These are phyloP conservation scores for Uromyces viciae-fabae DNA, from an alignment of 1,284 basidiomycete species.

Conservation along the genomic window DNA sequence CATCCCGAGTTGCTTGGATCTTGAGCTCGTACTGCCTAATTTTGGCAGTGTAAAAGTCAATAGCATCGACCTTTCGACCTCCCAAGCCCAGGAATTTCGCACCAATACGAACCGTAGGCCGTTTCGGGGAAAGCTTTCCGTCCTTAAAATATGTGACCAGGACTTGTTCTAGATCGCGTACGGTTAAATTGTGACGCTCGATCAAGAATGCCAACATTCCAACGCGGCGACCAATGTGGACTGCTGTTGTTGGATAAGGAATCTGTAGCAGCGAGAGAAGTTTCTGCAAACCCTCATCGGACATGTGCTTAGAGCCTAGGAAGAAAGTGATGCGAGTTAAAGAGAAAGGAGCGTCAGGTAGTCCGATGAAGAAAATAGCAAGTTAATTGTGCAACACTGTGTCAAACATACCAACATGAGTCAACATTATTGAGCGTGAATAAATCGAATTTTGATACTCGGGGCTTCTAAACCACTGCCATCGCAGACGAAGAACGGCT, in stretches of 20 bases:
- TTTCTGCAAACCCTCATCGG: slow-evolving; percentile 68
- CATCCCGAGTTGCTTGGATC: slow-evolving; percentile 71
- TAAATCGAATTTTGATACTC: slow-evolving; percentile 73
- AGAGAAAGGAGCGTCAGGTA: background rate
- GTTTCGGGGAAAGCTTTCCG: slow-evolving; percentile 66
- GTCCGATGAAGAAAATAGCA: background rate
- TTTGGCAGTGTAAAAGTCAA: slow-evolving; percentile 68
- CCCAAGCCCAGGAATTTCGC: slow-evolving; percentile 67
- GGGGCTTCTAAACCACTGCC: slow-evolving; percentile 69
- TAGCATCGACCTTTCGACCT: slow-evolving; percentile 65
- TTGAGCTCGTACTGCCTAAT: slow-evolving; percentile 64
- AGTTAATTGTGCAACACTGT: background rate
- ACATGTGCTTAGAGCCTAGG: slow-evolving; percentile 62
- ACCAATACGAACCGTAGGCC: slow-evolving; percentile 70
- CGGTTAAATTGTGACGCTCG: slow-evolving; percentile 71
- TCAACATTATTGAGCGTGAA: slow-evolving; percentile 66
- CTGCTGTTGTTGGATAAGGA: slow-evolving; percentile 76
- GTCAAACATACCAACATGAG: slow-evolving; percentile 29
- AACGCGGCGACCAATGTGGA: slow-evolving; percentile 73
- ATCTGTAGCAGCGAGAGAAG: slow-evolving; percentile 70
- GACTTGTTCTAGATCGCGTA: slow-evolving; percentile 74
- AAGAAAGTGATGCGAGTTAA: background rate
- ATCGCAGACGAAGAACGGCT: slow-evolving; percentile 66
- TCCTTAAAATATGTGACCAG: slow-evolving; percentile 77
- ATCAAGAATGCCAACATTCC: slow-evolving; percentile 72